Evolutionary conservation across 148 eudicot species (phyloP).

Genomic region (Diospyros lotus): DNA sequence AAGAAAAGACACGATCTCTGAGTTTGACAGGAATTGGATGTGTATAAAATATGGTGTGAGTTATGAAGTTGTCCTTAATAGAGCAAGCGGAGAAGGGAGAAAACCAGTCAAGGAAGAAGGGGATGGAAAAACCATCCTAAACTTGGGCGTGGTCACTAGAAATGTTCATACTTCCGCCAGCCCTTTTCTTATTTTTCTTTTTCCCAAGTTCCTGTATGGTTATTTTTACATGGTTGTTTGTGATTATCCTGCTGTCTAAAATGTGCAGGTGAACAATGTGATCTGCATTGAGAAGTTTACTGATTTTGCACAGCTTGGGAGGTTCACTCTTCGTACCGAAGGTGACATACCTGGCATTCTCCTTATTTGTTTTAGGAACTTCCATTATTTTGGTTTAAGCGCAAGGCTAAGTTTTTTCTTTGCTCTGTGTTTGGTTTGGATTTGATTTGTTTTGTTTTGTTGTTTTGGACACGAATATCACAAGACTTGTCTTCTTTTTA

Average conservation of each 20-base stretch:
- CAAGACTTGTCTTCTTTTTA: background rate
- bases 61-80: too few relatives aligned
- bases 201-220: background rate
- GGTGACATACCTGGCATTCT: constrained; percentile 22
- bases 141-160: too few relatives aligned
- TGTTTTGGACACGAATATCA: background rate
- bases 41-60: too few relatives aligned
- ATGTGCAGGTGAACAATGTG: constrained; percentile 39
- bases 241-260: background rate
- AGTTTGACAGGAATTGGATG: too few relatives aligned
- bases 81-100: too few relatives aligned
- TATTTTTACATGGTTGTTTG: background rate
- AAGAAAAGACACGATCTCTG: too few relatives aligned
- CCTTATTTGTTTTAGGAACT: background rate
- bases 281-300: constrained; percentile 56
- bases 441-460: too few relatives aligned
- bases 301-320: constrained; percentile 54
- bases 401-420: background rate
- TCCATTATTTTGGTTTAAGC: background rate
- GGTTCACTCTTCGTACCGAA: constrained; percentile 65
- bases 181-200: too few relatives aligned
- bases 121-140: too few relatives aligned
- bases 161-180: too few relatives aligned
- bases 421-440: background rate
- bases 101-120: too few relatives aligned